Conservation (phyloP, 2,329 filamentous ascomycete genomes). For the Hymenoscyphus salicellus region DNA sequence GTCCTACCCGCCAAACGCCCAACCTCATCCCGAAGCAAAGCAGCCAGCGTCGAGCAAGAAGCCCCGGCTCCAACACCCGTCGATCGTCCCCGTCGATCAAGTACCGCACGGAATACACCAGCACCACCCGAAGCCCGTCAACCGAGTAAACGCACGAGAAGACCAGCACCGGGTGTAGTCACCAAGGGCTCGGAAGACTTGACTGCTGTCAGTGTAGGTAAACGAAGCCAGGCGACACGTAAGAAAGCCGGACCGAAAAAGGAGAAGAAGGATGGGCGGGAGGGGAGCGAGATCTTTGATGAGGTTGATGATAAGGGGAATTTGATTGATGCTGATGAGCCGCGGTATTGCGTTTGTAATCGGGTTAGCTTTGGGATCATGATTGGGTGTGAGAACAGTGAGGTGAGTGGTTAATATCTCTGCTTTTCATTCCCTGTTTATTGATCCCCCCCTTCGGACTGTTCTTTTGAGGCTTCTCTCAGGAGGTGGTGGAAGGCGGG, state of each 20-base stretch:
- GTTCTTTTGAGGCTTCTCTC: neutral
- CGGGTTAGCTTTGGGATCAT: slow-evolving; percentile 78
- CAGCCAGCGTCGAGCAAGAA: slow-evolving; percentile 31
- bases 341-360: slow-evolving; percentile 74
- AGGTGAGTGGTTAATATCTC: slow-evolving; percentile 52
- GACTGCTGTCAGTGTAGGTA: slow-evolving; percentile 63
- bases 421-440: no score
- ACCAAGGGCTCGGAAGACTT: slow-evolving; percentile 46
- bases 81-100: slow-evolving; percentile 36
- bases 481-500: no score
- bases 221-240: slow-evolving; percentile 65
- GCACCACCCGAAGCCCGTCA: slow-evolving; percentile 45
- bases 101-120: slow-evolving; percentile 42
- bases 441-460: neutral
- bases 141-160: slow-evolving; percentile 59
- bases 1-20: slow-evolving; percentile 30
- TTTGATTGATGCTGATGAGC: slow-evolving; percentile 71
- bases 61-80: slow-evolving; percentile 21
- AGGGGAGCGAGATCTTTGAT: slow-evolving; percentile 49
- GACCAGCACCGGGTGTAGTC: slow-evolving; percentile 70
- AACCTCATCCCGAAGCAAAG: slow-evolving; percentile 35
- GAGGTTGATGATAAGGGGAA: slow-evolving; percentile 68
- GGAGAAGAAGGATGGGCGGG: slow-evolving; percentile 37
- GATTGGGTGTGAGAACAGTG: slow-evolving; percentile 77
- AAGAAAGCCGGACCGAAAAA: slow-evolving; percentile 57